Base-by-base conservation (phyloP, 306 rosid species). In the Prunus kanzakura region DNA sequence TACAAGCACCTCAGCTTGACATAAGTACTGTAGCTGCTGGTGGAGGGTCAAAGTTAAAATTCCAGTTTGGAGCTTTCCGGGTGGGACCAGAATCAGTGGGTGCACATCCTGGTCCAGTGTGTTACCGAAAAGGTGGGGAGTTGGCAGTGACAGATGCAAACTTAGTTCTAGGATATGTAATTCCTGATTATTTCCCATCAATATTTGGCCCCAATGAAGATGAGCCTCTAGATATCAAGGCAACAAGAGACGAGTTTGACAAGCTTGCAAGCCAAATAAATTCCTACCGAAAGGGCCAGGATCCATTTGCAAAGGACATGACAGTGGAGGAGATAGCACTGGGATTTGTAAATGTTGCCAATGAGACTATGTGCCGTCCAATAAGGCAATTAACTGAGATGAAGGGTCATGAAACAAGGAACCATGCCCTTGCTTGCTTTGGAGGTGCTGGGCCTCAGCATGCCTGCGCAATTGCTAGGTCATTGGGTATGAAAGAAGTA, bases 381-480 rank as follows among this genome's bases (percentile, higher is more conserved):
- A 91, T 94, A 79, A 83, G 98, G 74, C 97, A 94, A 71, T 78
- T 94, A 82, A 94, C 98, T 47, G 98, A 91, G 87, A 94, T 94
- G 98, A 94, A 91, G 84, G 98, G 97, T 62, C 96, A 94, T 67
- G 98, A 91, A 75, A 94, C 98, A 32, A 94, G 84, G 85, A 88
- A 89, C 83, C 98, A 94, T 71, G 92, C 96, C 64, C 98, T 94
- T 86, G 98, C 95, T 67, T 94, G 97, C 89, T 94, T 94, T 86
- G 98, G 98, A 71, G 98, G 98, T 78, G 97, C 97, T 67, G 98
- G 98, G 47, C 97, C 98, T 41, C 98, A 94, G 80, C 97, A 94
- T 86, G 94, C 98, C 12, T 94, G 98, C 84, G 93, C 97, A 47
- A 94, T 94, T 79, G 97, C 98, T 76, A 90, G 97, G 81, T 89